These are phyloP conservation scores for Penicillium pancosmium DNA, from an alignment of 495 filamentous ascomycete species.

Conservation along the genomic window DNA sequence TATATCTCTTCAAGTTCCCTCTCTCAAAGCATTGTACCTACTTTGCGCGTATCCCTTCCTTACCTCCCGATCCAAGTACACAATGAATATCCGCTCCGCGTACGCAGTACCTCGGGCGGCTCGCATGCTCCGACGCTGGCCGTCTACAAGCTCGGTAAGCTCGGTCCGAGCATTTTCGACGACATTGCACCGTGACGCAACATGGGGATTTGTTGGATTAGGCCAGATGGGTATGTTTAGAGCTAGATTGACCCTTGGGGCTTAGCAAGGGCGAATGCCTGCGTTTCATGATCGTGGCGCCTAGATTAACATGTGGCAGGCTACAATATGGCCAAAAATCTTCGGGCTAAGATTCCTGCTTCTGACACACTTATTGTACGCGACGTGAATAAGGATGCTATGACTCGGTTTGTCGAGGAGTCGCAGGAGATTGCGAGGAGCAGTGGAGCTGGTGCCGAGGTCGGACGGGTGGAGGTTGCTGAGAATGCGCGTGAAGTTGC, in stretches of 20 bases:
- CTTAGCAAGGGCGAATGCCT: too few relatives aligned
- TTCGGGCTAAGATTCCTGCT: slow-evolving; percentile 73
- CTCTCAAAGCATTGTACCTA: neutral
- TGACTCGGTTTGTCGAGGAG: slow-evolving; percentile 63
- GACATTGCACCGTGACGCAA: slow-evolving; percentile 56
- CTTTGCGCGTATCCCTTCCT: neutral
- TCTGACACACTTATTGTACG: slow-evolving; percentile 69
- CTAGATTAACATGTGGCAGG: slow-evolving; percentile 41
- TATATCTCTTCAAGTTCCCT: neutral
- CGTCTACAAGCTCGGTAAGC: slow-evolving; percentile 10
- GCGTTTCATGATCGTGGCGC: neutral
- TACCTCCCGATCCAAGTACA: neutral
- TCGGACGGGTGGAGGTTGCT: slow-evolving; percentile 59
- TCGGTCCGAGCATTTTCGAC: slow-evolving; percentile 56
- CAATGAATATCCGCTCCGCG: slow-evolving; percentile 26
- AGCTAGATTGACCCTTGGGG: neutral
- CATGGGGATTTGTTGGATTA: slow-evolving; percentile 83
- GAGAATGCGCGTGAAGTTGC: slow-evolving; percentile 62
- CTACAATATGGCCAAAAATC: slow-evolving; percentile 86
- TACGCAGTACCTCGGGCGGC: slow-evolving; percentile 20
- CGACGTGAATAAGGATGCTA: slow-evolving; percentile 70
- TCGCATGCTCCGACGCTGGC: slow-evolving; percentile 26
- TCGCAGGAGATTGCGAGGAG: slow-evolving; percentile 44
- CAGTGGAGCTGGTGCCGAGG: slow-evolving; percentile 29
- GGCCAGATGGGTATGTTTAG: slow-evolving; percentile 77